A percentile compares a stretch with the other conserved stretches of the same genome.
phyloP scores from a whole-genome alignment of 495 filamentous ascomycete genomes.

The Podospora anserina region DNA sequence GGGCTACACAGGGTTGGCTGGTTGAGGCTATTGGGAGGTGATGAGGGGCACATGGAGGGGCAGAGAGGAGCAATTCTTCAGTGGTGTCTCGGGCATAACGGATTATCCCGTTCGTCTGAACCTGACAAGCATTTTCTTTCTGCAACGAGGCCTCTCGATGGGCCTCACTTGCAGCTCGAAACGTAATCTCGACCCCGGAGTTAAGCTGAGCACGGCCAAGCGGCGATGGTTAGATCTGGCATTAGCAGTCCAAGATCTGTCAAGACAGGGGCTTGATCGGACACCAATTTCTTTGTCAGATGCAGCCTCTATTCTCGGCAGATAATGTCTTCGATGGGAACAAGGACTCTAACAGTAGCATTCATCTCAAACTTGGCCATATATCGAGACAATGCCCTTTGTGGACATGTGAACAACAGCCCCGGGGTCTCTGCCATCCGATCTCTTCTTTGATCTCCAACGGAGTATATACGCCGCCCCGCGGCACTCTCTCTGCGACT shows the following conservation, averaged over 20 bases:
- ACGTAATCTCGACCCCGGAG: background rate
- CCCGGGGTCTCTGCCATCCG: no score
- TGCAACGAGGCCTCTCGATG: background rate
- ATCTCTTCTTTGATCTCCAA: background rate
- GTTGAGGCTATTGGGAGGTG: background rate
- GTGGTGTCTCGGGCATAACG: background rate
- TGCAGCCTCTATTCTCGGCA: background rate
- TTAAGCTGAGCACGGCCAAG: background rate
- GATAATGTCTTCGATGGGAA: background rate
- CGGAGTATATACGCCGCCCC: background rate
- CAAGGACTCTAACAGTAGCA: background rate
- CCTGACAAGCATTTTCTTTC: background rate
- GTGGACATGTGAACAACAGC: background rate
- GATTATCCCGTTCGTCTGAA: background rate
- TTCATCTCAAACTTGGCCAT: background rate
- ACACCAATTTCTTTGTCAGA: background rate
- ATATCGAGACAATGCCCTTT: background rate
- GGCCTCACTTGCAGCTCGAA: background rate
- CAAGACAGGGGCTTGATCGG: background rate
- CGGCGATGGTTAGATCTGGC: background rate
- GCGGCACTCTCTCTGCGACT: background rate
- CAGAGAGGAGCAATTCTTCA: background rate
- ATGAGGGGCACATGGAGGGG: background rate
- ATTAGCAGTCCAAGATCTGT: background rate
- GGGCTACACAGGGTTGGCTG: background rate